Conservation (phyloP, 176 grass and related monocot genomes). For the Sorghum bicolor region Sorghum_bicolor_NCBIv3 NC_012872.2:62363001-62363500, state of each 20-base stretch:
- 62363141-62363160: slow-evolving; percentile 75
- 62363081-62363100: not conserved
- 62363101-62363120: not conserved
- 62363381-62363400: slow-evolving; percentile 86
- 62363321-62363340: not conserved
- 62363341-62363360: slow-evolving; percentile 60
- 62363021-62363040: not conserved
- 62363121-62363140: slow-evolving; percentile 73
- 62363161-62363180: slow-evolving; percentile 61
- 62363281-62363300: slow-evolving; percentile 1
- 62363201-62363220: slow-evolving; percentile 85
- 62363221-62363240: slow-evolving; percentile 62
- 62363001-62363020: not conserved
- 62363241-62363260: slow-evolving; percentile 93
- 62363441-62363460: slow-evolving; percentile 41
- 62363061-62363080: not conserved
- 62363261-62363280: slow-evolving; percentile 94
- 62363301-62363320: not conserved
- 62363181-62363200: slow-evolving; percentile 46
- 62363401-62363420: slow-evolving; percentile 87
- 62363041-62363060: not conserved
- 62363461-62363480: not conserved
- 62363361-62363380: slow-evolving; percentile 97
- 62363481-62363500: not conserved
- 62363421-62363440: slow-evolving; percentile 66